Conservation (phyloP, 345 rosid species). For the Sisymbrium altissimum region DNA sequence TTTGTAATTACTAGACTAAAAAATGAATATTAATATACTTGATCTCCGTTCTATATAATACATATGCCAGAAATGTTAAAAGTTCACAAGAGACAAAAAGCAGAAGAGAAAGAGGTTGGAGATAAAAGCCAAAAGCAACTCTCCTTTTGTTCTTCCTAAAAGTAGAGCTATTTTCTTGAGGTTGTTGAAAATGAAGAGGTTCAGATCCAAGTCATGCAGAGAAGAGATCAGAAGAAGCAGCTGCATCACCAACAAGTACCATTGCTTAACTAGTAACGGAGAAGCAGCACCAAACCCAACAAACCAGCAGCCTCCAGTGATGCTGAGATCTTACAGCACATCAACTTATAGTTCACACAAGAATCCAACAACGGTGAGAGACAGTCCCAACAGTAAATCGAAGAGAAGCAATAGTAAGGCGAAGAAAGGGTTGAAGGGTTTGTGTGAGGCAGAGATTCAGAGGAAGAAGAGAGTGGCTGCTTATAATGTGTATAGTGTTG, state of each 20-base stretch:
- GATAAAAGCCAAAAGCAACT: constrained; percentile 46
- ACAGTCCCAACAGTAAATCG: constrained; percentile 3
- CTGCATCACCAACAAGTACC: constrained; percentile 23
- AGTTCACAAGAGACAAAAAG: constrained; percentile 36
- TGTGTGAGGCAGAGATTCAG: constrained; percentile 75
- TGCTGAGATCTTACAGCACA: constrained; percentile 35
- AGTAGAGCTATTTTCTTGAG: constrained; percentile 16
- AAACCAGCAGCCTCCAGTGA: constrained; percentile 25
- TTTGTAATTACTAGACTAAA: not conserved
- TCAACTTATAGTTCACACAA: constrained; percentile 28
- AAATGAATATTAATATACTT: not conserved
- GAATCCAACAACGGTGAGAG: constrained; percentile 27
- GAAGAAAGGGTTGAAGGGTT: constrained; percentile 44
- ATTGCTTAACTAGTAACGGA: not conserved
- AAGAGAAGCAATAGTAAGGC: constrained; percentile 11
- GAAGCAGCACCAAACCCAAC: constrained; percentile 13
- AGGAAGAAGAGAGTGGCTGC: constrained; percentile 88
- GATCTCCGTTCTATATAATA: not conserved
- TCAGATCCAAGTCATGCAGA: constrained; percentile 39
- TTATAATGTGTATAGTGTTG: constrained; percentile 71
- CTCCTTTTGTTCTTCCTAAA: constrained; percentile 45
- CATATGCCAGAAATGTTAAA: constrained; percentile 21
- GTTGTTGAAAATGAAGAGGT: constrained; percentile 19
- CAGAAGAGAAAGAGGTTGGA: constrained; percentile 46
- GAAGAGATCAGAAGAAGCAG: constrained; percentile 28